Base-by-base conservation (phyloP, 768 basidiomycete genomes). In the Gautieria morchelliformis region DNA sequence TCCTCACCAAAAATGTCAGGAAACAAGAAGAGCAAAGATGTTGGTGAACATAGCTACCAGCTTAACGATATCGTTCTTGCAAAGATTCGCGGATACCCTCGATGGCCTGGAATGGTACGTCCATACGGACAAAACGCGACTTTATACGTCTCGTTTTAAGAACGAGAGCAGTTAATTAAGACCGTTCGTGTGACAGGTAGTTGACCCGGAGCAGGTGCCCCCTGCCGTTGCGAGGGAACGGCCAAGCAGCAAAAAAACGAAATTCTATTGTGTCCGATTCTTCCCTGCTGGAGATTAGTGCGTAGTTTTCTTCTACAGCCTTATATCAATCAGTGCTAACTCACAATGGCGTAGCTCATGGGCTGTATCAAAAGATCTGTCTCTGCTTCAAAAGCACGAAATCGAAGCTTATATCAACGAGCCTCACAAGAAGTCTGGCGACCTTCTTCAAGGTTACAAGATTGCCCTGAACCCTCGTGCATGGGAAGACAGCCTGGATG, bases 241-340 rank as follows among this genome's bases (percentile, higher is more conserved):
- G 19, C 92, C 94, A 10, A 68, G 72, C 3, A 77, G 75, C 64
- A 88, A 86, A 71, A 93, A 89, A 71, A 74, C 79, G 10, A 74
- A 73, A 12, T 85, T 83, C 62, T 85, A 89, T 71, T 83, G 82
- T 61, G 78, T 85, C 33, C 77, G 85, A 62, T 99, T 94, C 80
- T 98, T 96, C 80, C 93, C 96, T 5, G 80, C 80, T 30, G 93
- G 89, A 52, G 95, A 97, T 72, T 89, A 85, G 96, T 98, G 65
- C 69, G 95, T 84, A 20, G 44, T 45, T 27, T 58, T 37, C 35
- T 37, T 37, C 35, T 37, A 14, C 15, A n/a, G 35, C 27, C 30
- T 51, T n/a, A 11, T 35, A 51, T 42, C 32, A 54, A 47, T 35
- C 44, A 27, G 58, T 59, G 41, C 62, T 61, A 48, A 60, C 41